Evolutionary conservation across 1,284 basidiomycete genomes (phyloP).

Genomic region (Malassezia restricta): DNA sequence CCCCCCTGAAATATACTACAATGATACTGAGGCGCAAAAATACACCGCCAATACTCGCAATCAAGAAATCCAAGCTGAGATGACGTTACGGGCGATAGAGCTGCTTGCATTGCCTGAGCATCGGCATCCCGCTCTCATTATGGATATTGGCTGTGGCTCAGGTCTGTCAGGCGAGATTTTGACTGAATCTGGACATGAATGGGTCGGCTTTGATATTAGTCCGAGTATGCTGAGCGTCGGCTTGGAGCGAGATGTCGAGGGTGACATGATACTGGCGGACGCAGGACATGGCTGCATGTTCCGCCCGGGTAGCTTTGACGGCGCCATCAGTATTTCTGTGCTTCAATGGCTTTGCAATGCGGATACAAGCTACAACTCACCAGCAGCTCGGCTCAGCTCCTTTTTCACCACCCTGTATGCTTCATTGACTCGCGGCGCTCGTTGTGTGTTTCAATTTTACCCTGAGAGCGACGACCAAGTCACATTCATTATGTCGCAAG

Average conservation of each 20-base stretch:
- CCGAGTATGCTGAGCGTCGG: slow-evolving; percentile 65
- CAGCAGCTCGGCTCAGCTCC: slow-evolving; percentile 73
- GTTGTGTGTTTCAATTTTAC: slow-evolving; percentile 62
- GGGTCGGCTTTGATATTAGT: slow-evolving; percentile 89
- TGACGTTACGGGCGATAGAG: slow-evolving; percentile 92
- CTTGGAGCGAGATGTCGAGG: slow-evolving; percentile 40
- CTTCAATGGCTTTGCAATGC: slow-evolving; percentile 98
- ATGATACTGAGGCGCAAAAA: slow-evolving; percentile 84
- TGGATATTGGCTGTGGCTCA: slow-evolving; percentile 97
- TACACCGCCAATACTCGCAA: slow-evolving; percentile 90
- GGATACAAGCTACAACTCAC: slow-evolving; percentile 81
- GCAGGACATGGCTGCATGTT: slow-evolving; percentile 56
- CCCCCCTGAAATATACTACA: slow-evolving; percentile 97
- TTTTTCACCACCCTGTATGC: slow-evolving; percentile 97
- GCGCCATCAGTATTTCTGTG: slow-evolving; percentile 94
- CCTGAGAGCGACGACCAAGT: slow-evolving; percentile 44
- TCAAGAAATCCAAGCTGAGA: slow-evolving; percentile 90
- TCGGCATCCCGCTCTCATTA: slow-evolving; percentile 51
- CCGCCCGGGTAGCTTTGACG: slow-evolving; percentile 89
- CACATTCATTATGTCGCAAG: slow-evolving; percentile 73
- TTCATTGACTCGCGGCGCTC: slow-evolving; percentile 73
- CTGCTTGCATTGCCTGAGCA: slow-evolving; percentile 63
- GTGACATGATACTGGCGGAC: slow-evolving; percentile 47
- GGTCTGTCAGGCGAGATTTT: slow-evolving; percentile 94
- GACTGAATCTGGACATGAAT: slow-evolving; percentile 82